Evolutionary conservation across 108 stramenopile genomes (phyloP).

Genomic region (Cyclotella choctawhatcheeana): DNA sequence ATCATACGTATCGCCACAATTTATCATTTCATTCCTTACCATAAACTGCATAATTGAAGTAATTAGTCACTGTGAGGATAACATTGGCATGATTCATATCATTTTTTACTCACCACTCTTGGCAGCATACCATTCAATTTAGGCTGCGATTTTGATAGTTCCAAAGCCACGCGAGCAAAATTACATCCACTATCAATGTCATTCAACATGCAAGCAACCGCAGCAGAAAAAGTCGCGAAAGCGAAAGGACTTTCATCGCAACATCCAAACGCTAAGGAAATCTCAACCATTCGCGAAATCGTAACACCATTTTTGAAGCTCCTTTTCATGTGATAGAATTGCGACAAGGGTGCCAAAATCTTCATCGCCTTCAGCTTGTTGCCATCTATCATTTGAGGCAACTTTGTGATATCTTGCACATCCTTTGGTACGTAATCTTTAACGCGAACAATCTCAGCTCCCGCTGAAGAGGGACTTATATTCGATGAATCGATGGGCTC

Average conservation of each 20-base stretch:
- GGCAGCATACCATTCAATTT: too few relatives aligned
- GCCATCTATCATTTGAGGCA: neutral
- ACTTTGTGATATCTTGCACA: too few relatives aligned
- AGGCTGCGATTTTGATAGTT: too few relatives aligned
- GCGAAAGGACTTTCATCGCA: neutral
- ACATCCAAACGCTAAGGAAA: neutral
- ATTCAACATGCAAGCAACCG: neutral
- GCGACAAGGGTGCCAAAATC: neutral
- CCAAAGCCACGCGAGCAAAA: neutral
- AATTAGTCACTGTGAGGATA: too few relatives aligned
- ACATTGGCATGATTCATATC: too few relatives aligned
- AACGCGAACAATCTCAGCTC: too few relatives aligned
- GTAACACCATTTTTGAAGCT: neutral
- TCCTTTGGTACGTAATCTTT: too few relatives aligned
- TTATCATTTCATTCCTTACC: too few relatives aligned
- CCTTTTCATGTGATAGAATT: neutral
- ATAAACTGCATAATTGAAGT: too few relatives aligned
- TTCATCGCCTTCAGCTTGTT: constrained; percentile 1
- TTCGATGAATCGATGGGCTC: constrained; percentile 33
- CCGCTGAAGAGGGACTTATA: too few relatives aligned
- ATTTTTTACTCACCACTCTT: too few relatives aligned
- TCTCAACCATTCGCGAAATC: neutral
- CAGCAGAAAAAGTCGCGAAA: neutral
- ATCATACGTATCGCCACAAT: too few relatives aligned
- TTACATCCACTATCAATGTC: neutral